Percentiles rank a stretch among this genome's conserved stretches.
phyloP scores from a whole-genome alignment of 2,329 filamentous ascomycete species.

The Fusarium pseudograminearum region DNA sequence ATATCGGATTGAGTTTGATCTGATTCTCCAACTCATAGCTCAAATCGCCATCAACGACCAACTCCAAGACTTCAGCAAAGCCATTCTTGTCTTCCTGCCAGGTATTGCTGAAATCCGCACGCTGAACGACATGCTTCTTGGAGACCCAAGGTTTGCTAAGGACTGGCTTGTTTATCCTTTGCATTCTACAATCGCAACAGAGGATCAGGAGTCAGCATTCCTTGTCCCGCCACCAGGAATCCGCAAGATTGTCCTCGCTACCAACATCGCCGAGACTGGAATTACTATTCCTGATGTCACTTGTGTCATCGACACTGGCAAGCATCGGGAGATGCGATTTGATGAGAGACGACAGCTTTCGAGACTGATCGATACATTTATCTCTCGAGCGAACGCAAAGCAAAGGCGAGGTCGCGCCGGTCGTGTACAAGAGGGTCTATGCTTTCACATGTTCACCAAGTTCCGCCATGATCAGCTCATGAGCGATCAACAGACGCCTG shows the following conservation, averaged over 20 bases:
- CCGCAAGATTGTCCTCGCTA: conserved; percentile 94
- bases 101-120: conserved; percentile 93
- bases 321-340: conserved; percentile 97
- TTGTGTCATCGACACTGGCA: conserved; percentile 95
- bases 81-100: conserved; percentile 93
- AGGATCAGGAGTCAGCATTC: conserved; percentile 96
- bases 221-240: conserved; percentile 82
- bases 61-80: conserved; percentile 82
- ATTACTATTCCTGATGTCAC: conserved; percentile 99
- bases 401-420: conserved; percentile 94
- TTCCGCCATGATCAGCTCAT: conserved; percentile 87
- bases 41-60: conserved; percentile 77
- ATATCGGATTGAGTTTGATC: conserved; percentile 89
- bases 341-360: conserved; percentile 94
- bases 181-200: conserved; percentile 94
- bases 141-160: conserved; percentile 78
- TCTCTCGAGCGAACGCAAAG: conserved; percentile 94
- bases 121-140: conserved; percentile 85
- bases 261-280: conserved; percentile 98
- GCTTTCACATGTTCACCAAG: conserved; percentile 95
- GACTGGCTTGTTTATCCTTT: conserved; percentile 90
- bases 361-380: conserved; percentile 91
- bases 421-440: conserved; percentile 93
- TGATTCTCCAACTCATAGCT: conserved; percentile 83
- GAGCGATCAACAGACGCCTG: conserved; percentile 92